These are phyloP conservation scores for Diutina ranongensis DNA, from an alignment of 1,139 yeast genomes.

Conservation along the genomic window DNA sequence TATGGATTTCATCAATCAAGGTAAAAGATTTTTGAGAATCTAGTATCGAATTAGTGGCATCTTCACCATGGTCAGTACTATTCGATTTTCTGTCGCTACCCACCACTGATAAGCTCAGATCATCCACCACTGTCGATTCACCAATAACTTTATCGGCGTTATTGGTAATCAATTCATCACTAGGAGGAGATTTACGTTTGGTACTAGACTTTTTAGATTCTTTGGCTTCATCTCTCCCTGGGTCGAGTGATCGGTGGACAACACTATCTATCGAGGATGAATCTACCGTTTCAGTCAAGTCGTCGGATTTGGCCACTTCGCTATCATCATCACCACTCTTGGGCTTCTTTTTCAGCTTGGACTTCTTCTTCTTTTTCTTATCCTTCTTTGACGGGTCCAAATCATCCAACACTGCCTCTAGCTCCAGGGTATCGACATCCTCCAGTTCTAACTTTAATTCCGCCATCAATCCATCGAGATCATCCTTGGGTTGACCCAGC, in stretches of 20 bases:
- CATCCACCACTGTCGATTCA: no score
- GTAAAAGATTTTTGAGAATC: no score
- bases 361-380: conserved; percentile 7
- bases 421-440: conserved; percentile 6
- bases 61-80: no score
- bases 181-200: no score
- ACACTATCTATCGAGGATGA: background rate
- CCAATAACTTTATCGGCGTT: no score
- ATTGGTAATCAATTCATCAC: no score
- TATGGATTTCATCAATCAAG: background rate
- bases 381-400: background rate
- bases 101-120: no score
- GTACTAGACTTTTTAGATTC: no score
- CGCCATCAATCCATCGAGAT: conserved; percentile 1
- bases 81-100: no score
- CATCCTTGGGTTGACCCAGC: background rate
- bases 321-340: background rate
- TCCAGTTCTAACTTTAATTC: background rate
- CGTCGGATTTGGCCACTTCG: background rate
- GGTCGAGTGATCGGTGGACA: background rate
- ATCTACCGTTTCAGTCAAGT: background rate
- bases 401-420: conserved; percentile 1
- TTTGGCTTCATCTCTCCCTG: background rate
- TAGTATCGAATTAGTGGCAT: no score
- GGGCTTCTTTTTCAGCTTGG: conserved; percentile 8